phyloP scores from a whole-genome alignment of 805 yeast species.

The Yamadazyma insecticola region DNA sequence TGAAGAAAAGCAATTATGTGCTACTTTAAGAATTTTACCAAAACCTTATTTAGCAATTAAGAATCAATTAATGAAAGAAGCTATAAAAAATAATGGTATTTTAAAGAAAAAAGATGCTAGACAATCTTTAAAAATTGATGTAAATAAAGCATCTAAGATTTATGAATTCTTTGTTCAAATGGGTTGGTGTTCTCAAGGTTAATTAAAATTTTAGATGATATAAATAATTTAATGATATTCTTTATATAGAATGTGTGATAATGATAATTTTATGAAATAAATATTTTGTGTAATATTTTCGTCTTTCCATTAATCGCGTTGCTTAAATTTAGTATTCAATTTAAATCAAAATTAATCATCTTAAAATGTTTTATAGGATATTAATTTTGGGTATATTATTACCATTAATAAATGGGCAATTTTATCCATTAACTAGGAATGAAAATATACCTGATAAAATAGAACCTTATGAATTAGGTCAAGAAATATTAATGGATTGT shows the following conservation, averaged over 20 bases:
- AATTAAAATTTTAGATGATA: too few relatives aligned
- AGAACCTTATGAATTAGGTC: conserved; percentile 35
- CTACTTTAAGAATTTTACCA: conserved; percentile 79
- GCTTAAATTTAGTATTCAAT: too few relatives aligned
- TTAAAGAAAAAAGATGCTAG: conserved; percentile 82
- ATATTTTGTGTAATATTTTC: too few relatives aligned
- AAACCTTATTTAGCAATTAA: conserved; percentile 93
- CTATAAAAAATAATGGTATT: conserved; percentile 78
- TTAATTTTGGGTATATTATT: too few relatives aligned
- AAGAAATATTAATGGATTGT: conserved; percentile 51
- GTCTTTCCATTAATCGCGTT: too few relatives aligned
- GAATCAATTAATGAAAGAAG: conserved; percentile 82
- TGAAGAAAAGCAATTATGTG: conserved; percentile 86
- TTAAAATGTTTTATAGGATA: too few relatives aligned
- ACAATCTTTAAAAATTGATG: conserved; percentile 79
- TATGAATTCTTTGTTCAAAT: conserved; percentile 92
- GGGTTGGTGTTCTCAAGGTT: conserved; percentile 68
- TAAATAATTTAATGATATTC: too few relatives aligned
- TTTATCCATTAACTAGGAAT: conserved; percentile 33
- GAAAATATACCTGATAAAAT: conserved; percentile 32
- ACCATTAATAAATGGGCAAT: conserved; percentile 17
- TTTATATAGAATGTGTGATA: too few relatives aligned
- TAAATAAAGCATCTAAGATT: conserved; percentile 77
- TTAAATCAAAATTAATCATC: too few relatives aligned
- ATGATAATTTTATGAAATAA: too few relatives aligned